phyloP scores from a whole-genome alignment of 208 protist species.

The Wallacemonas sp. region DNA sequence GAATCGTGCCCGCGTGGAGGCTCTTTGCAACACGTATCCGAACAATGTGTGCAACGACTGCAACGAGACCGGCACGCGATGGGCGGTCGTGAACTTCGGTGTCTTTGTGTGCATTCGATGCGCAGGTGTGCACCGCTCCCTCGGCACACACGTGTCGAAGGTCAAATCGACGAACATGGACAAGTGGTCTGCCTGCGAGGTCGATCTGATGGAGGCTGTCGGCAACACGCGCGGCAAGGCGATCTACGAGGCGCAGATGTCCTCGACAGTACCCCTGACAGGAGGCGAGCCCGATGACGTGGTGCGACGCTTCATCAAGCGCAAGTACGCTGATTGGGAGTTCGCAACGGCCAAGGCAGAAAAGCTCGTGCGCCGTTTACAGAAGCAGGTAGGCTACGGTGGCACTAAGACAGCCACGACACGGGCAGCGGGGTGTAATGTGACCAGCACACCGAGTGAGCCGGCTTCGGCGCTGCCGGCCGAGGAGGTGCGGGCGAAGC shows the following conservation, averaged over 20 bases:
- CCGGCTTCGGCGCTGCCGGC: background rate
- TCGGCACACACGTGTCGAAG: constrained; percentile 93
- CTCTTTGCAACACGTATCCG: constrained; percentile 44
- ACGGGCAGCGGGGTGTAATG: background rate
- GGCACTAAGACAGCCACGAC: constrained; percentile 1
- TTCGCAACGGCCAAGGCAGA: constrained; percentile 58
- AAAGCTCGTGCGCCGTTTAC: constrained; percentile 33
- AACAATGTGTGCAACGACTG: constrained; percentile 90
- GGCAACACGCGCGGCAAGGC: constrained; percentile 68
- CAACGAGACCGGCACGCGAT: constrained; percentile 74
- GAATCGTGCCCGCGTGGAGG: constrained; percentile 63
- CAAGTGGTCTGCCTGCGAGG: constrained; percentile 64
- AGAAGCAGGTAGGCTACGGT: constrained; percentile 77
- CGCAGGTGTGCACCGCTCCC: constrained; percentile 91
- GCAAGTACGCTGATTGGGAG: constrained; percentile 69
- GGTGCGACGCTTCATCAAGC: constrained; percentile 52
- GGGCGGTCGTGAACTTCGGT: constrained; percentile 90
- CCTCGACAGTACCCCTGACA: constrained; percentile 13
- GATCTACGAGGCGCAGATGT: constrained; percentile 56
- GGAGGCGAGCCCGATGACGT: constrained; percentile 35
- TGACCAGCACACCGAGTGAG: background rate
- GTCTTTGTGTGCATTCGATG: constrained; percentile 94
- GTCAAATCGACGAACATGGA: constrained; percentile 95
- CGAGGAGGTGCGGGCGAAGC: constrained; percentile 1
- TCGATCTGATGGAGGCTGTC: constrained; percentile 66